Conservation (phyloP, 176 grass and related monocot species). For the Triticum timopheevii region DNA sequence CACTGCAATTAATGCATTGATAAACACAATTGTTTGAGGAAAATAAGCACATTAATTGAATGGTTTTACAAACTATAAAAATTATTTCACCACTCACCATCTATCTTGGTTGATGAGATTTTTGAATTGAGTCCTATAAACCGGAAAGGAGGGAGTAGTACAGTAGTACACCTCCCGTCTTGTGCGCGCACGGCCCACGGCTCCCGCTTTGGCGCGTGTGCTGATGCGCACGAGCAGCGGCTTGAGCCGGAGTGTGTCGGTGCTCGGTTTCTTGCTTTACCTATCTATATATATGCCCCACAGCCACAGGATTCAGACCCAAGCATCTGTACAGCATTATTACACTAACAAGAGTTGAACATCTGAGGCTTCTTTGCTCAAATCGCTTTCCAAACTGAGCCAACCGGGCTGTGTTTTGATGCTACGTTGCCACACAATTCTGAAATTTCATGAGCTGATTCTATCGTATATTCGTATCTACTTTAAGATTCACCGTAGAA, state of each 20-base stretch:
- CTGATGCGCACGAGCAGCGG: neutral
- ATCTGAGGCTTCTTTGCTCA: neutral
- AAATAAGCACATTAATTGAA: too few species aligned
- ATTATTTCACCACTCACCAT: too few species aligned
- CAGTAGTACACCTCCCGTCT: too few species aligned
- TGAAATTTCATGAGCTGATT: neutral
- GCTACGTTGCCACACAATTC: neutral
- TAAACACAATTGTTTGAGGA: too few species aligned
- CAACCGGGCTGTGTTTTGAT: neutral
- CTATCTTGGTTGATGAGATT: too few species aligned
- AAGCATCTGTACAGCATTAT: neutral
- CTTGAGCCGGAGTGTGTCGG: neutral
- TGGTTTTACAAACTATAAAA: too few species aligned
- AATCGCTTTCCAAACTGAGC: neutral
- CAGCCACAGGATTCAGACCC: neutral
- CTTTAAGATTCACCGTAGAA: neutral
- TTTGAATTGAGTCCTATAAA: too few species aligned
- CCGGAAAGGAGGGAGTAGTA: too few species aligned
- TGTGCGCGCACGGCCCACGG: too few species aligned
- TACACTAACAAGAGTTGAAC: neutral
- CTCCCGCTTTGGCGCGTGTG: neutral
- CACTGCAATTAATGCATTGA: too few species aligned
- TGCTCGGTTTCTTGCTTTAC: neutral
- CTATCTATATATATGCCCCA: neutral
- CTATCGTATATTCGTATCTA: neutral